These are phyloP conservation scores for Cladosporium sp. DNA, from an alignment of 2,329 filamentous ascomycete genomes.

Conservation along the genomic window DNA sequence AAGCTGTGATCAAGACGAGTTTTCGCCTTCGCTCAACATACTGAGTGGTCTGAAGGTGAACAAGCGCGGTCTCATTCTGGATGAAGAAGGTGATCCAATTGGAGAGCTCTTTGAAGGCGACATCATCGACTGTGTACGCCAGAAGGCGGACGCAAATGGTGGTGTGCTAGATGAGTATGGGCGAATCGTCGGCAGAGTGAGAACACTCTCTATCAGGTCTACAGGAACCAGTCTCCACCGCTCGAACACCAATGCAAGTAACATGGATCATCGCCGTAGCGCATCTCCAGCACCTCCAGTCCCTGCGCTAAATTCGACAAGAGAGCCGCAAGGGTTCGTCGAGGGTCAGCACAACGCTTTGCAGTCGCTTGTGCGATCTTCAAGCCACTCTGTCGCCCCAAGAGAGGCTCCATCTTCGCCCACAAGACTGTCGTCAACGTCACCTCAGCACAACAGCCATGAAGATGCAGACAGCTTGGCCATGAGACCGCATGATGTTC, in stretches of 20 bases:
- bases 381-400: not conserved
- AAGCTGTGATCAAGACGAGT: not conserved
- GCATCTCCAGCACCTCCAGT: not conserved
- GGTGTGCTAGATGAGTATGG: constrained; percentile 51
- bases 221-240: not conserved
- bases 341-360: not conserved
- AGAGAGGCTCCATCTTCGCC: not conserved
- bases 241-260: not conserved
- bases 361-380: not conserved
- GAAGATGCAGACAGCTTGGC: not conserved
- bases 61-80: constrained; percentile 53
- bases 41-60: constrained; percentile 56
- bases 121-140: constrained; percentile 45
- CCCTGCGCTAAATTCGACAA: not conserved
- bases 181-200: constrained; percentile 44
- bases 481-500: not conserved
- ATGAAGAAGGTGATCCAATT: constrained; percentile 50
- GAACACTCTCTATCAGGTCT: constrained; percentile 17
- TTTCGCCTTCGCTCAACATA: constrained; percentile 42
- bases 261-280: not conserved
- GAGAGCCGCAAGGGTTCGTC: not conserved
- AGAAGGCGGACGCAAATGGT: constrained; percentile 48
- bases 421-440: not conserved
- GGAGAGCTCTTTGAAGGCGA: constrained; percentile 51
- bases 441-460: not conserved